Percentiles rank a stretch among this genome's conserved stretches.
phyloP scores from a whole-genome alignment of 2,329 filamentous ascomycete species.

The Knoxdaviesia capensis region DNA sequence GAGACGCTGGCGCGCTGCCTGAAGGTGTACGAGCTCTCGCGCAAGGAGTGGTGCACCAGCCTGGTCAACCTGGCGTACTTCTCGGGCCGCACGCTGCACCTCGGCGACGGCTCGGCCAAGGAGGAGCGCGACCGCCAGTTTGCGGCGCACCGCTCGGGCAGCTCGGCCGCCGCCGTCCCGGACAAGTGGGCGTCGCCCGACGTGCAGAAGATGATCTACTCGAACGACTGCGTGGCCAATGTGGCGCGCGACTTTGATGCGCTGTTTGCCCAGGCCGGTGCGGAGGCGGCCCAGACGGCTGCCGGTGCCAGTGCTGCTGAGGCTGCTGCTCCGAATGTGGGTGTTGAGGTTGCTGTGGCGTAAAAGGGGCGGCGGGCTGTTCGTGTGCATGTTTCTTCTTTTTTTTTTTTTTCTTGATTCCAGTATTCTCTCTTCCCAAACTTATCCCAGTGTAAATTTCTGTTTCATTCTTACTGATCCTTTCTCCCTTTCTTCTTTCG shows the following conservation, averaged over 20 bases:
- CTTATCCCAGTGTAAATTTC: too few species aligned
- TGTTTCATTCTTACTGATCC: too few species aligned
- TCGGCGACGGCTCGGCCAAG: conserved; percentile 35
- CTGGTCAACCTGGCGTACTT: conserved; percentile 33
- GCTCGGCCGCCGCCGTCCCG: conserved; percentile 28
- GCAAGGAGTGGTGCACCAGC: conserved; percentile 31
- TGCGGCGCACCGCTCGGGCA: conserved; percentile 26
- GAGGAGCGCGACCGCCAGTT: conserved; percentile 38
- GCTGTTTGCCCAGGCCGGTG: conserved; percentile 14
- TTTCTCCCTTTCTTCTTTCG: neutral
- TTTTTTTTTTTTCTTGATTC: neutral
- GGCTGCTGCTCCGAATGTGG: neutral
- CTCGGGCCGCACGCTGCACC: conserved; percentile 32
- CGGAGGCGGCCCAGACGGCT: too few species aligned
- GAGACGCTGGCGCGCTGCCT: conserved; percentile 25
- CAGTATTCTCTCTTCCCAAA: too few species aligned
- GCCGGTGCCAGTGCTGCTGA: neutral
- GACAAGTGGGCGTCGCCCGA: conserved; percentile 55
- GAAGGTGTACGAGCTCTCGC: conserved; percentile 31
- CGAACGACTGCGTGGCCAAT: conserved; percentile 37
- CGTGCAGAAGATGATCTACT: conserved; percentile 46
- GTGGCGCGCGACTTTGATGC: conserved; percentile 28
- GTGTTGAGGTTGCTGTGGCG: too few species aligned
- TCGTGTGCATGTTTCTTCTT: neutral
- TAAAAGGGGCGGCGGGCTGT: neutral